phyloP scores from a whole-genome alignment of 2,329 filamentous ascomycete genomes.

The Dryadomyces quercivorus region DNA sequence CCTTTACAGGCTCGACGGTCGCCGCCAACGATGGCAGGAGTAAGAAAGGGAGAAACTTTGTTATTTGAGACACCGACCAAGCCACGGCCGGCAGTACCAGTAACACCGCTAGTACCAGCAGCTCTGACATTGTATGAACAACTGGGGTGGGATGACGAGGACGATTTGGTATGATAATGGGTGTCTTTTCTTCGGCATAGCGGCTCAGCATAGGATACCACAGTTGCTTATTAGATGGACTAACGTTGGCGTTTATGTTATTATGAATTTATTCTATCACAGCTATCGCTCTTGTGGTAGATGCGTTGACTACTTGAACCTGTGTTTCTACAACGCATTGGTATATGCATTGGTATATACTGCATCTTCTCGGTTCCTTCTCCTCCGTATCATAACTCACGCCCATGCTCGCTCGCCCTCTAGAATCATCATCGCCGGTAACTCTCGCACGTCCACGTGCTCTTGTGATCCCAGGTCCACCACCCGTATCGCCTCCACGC shows the following conservation, averaged over 20 bases:
- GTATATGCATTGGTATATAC: neutral
- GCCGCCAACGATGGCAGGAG: neutral
- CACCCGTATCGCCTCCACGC: constrained; percentile 60
- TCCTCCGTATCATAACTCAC: too few relatives aligned
- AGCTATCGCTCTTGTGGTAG: too few relatives aligned
- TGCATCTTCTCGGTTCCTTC: neutral
- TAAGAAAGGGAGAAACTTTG: neutral
- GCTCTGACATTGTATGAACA: constrained; percentile 36
- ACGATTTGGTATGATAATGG: constrained; percentile 14
- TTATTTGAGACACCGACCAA: constrained; percentile 19
- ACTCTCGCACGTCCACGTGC: constrained; percentile 62
- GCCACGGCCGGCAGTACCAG: constrained; percentile 2
- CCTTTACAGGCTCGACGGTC: constrained; percentile 6
- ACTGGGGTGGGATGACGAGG: constrained; percentile 47
- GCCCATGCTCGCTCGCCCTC: neutral
- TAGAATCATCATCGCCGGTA: constrained; percentile 54
- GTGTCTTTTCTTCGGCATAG: neutral
- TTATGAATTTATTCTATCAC: too few relatives aligned
- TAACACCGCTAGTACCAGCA: neutral
- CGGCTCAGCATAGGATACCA: constrained; percentile 3
- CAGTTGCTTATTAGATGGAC: neutral
- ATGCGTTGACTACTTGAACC: too few relatives aligned
- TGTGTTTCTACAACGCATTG: neutral
- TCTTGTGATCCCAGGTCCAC: constrained; percentile 64
- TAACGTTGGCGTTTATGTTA: too few relatives aligned